phyloP scores from a whole-genome alignment of 345 rosid genomes.

The Trapa bicornis region DNA sequence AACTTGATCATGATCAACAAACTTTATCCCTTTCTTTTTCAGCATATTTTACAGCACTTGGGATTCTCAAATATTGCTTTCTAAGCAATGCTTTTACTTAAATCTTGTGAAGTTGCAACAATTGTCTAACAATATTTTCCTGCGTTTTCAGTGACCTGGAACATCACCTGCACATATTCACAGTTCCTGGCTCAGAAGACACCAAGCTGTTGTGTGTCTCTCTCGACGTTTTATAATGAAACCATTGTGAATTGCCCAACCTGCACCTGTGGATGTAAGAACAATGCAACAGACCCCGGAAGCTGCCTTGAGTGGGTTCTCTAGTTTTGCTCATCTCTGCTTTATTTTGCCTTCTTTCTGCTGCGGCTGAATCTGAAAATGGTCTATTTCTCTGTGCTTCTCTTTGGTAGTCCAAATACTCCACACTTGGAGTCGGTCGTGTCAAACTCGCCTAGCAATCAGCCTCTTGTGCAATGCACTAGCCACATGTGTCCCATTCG shows the following conservation, averaged over 20 bases:
- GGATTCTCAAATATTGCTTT: too few relatives aligned
- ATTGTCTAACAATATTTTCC: too few relatives aligned
- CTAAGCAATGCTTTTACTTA: too few relatives aligned
- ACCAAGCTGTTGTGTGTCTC: too few relatives aligned
- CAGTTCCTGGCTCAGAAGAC: too few relatives aligned
- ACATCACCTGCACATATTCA: too few relatives aligned
- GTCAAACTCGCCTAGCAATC: conserved; percentile 15
- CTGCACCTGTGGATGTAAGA: conserved; percentile 34
- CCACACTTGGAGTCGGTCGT: conserved; percentile 30
- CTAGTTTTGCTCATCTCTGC: background rate
- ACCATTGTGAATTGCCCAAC: conserved; percentile 16
- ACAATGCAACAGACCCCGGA: conserved; percentile 16
- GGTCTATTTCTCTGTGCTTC: background rate
- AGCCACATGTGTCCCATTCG: conserved; percentile 17
- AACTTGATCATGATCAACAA: too few relatives aligned
- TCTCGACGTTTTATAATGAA: too few relatives aligned
- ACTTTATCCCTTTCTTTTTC: too few relatives aligned
- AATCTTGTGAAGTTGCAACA: too few relatives aligned
- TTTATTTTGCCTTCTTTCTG: background rate
- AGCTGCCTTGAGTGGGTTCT: conserved; percentile 21
- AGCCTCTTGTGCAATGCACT: conserved; percentile 48
- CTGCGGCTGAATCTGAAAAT: background rate
- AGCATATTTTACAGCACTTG: too few relatives aligned
- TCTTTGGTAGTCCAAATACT: conserved; percentile 16
- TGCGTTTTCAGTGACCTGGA: too few relatives aligned